These are phyloP conservation scores for Fusarium udum DNA, from an alignment of 2,329 filamentous ascomycete species.

Conservation along the genomic window DNA sequence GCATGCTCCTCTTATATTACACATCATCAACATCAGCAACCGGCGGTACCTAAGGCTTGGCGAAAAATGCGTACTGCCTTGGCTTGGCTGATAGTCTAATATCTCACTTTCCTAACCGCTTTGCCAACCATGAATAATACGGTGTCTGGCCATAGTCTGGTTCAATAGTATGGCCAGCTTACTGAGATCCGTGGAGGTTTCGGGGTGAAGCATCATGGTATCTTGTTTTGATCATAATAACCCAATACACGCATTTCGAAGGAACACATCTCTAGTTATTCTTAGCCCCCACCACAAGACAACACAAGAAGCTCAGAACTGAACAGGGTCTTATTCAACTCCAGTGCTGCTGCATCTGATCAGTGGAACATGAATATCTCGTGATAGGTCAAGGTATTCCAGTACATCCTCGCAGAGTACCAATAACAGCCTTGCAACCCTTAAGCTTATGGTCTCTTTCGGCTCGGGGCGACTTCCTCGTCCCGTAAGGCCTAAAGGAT, in stretches of 20 bases:
- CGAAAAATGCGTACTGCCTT: not conserved
- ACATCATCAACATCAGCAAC: slow-evolving; percentile 5
- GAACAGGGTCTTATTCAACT: not conserved
- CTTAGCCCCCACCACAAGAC: slow-evolving; percentile 7
- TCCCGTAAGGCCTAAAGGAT: not conserved
- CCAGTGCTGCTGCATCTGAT: not conserved
- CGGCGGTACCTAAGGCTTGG: slow-evolving; percentile 16
- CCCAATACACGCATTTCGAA: not conserved
- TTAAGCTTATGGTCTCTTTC: slow-evolving; percentile 18
- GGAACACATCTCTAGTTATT: not conserved
- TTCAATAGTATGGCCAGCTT: not conserved
- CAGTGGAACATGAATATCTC: slow-evolving; percentile 1
- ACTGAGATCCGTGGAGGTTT: not conserved
- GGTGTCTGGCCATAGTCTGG: not conserved
- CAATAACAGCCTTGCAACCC: slow-evolving; percentile 1
- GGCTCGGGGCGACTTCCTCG: slow-evolving; percentile 23
- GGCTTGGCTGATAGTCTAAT: not conserved
- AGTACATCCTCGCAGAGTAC: not conserved
- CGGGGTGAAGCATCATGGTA: not conserved
- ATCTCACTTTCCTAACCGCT: not conserved
- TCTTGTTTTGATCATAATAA: not conserved
- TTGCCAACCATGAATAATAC: not conserved
- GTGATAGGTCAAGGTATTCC: not conserved
- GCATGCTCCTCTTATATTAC: slow-evolving; percentile 11
- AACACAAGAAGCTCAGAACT: not conserved